A percentile compares a stretch with the other conserved stretches of the same genome.
Conservation (phyloP, 345 rosid genomes). For the Jatropha curcas region DNA sequence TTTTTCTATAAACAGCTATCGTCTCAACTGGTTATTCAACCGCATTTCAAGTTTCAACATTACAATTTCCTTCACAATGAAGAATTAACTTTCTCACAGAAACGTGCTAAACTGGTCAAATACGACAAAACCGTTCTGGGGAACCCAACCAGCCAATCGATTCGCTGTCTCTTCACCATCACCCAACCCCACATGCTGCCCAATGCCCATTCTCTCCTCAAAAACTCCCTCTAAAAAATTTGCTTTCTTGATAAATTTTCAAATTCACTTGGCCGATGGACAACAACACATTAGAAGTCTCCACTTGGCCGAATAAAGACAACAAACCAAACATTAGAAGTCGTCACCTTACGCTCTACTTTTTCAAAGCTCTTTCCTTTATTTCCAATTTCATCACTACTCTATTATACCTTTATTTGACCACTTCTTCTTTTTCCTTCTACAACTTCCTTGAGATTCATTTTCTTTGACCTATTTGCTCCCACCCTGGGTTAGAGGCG, state of each 20-base stretch:
- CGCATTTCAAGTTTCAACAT: too few species aligned
- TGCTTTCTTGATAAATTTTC: neutral
- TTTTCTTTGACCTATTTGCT: conserved; percentile 33
- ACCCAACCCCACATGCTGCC: neutral
- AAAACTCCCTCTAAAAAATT: conserved; percentile 1
- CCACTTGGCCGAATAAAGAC: too few species aligned
- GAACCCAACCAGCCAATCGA: neutral
- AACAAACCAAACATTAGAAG: too few species aligned
- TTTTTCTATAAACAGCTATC: too few species aligned
- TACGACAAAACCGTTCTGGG: neutral
- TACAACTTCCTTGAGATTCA: conserved; percentile 44
- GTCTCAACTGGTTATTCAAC: too few species aligned
- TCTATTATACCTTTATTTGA: conserved; percentile 2
- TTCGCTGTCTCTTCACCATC: neutral
- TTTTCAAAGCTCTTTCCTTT: conserved; percentile 30
- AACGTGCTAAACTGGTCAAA: too few species aligned
- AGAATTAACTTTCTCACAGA: too few species aligned
- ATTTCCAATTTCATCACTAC: conserved; percentile 40
- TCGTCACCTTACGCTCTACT: conserved; percentile 47
- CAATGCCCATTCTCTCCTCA: neutral
- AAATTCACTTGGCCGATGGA: neutral
- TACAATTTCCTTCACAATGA: too few species aligned
- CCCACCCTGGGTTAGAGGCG: conserved; percentile 31
- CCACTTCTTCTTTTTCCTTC: conserved; percentile 22
- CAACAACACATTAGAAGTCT: too few species aligned